Conservation (phyloP, 2,329 filamentous ascomycete species). For the Westerdykella sp. region DNA sequence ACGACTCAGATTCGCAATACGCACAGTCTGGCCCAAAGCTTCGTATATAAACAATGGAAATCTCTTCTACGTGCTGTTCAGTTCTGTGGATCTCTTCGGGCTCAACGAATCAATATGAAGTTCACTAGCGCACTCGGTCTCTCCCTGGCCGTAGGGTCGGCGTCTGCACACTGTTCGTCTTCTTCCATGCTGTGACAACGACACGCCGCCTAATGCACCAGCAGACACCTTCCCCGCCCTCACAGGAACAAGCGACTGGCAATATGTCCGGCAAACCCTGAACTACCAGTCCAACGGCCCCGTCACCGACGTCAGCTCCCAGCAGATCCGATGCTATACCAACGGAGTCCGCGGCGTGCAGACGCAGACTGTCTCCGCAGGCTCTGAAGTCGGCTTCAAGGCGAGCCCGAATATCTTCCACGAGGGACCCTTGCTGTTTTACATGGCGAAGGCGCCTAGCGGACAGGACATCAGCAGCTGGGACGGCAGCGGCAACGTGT, state of each 20-base stretch:
- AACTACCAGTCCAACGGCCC: slow-evolving; percentile 28
- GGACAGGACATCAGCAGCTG: slow-evolving; percentile 23
- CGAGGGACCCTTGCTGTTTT: slow-evolving; percentile 34
- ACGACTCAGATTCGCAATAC: not conserved
- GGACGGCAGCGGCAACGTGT: slow-evolving; percentile 31
- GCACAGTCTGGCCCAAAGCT: too few species aligned
- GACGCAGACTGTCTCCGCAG: slow-evolving; percentile 23
- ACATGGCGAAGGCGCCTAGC: slow-evolving; percentile 33
- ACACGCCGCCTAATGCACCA: not conserved
- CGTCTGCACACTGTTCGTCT: slow-evolving; percentile 8
- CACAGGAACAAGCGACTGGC: slow-evolving; percentile 22
- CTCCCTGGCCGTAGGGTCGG: slow-evolving; percentile 14
- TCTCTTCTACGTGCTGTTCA: slow-evolving; percentile 2
- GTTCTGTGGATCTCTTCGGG: not conserved
- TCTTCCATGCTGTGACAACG: not conserved
- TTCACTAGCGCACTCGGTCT: slow-evolving; percentile 15
- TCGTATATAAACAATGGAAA: slow-evolving; percentile 7
- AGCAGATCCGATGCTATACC: slow-evolving; percentile 18
- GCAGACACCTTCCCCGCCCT: slow-evolving; percentile 24
- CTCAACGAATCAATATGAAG: slow-evolving; percentile 18
- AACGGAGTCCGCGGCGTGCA: slow-evolving; percentile 13
- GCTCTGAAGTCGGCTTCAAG: slow-evolving; percentile 29
- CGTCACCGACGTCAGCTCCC: slow-evolving; percentile 14
- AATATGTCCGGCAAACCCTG: slow-evolving; percentile 27
- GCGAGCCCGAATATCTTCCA: slow-evolving; percentile 28